These are phyloP conservation scores for Phylloporus sp. DNA, from an alignment of 768 basidiomycete genomes.

Conservation along the genomic window DNA sequence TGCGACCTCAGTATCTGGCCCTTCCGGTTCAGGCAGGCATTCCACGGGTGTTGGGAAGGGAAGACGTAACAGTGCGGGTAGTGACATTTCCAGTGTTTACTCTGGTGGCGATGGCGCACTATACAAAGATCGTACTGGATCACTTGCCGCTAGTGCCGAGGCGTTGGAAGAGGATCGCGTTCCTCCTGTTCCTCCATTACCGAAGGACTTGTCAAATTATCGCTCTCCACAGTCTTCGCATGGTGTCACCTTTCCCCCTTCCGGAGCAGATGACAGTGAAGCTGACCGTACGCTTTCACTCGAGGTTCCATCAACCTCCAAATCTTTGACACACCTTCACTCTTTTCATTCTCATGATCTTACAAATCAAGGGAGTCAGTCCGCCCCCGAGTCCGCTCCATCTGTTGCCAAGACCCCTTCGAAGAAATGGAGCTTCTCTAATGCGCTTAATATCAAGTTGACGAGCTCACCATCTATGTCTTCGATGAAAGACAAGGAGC, in stretches of 20 bases:
- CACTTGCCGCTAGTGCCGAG: constrained; percentile 57
- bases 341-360: constrained; percentile 39
- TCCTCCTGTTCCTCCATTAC: constrained; percentile 91
- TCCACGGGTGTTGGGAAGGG: constrained; percentile 57
- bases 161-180: constrained; percentile 59
- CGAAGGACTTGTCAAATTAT: constrained; percentile 82
- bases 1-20: constrained; percentile 64
- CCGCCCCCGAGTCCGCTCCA: constrained; percentile 43
- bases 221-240: constrained; percentile 62
- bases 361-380: constrained; percentile 34
- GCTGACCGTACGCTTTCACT: constrained; percentile 47
- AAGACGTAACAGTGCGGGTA: constrained; percentile 79
- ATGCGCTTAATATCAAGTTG: constrained; percentile 72
- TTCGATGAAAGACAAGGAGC: constrained; percentile 46
- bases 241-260: constrained; percentile 47
- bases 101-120: constrained; percentile 57
- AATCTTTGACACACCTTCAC: constrained; percentile 24
- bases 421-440: constrained; percentile 98
- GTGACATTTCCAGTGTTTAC: constrained; percentile 76
- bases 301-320: constrained; percentile 43
- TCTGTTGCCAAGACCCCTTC: constrained; percentile 70
- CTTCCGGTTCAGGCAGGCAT: constrained; percentile 64
- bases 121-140: constrained; percentile 66
- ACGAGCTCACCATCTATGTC: constrained; percentile 61
- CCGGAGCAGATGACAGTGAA: constrained; percentile 43